Evolutionary conservation across 2,329 filamentous ascomycete genomes (phyloP).

Genomic region (Aaosphaeria arxii): DNA sequence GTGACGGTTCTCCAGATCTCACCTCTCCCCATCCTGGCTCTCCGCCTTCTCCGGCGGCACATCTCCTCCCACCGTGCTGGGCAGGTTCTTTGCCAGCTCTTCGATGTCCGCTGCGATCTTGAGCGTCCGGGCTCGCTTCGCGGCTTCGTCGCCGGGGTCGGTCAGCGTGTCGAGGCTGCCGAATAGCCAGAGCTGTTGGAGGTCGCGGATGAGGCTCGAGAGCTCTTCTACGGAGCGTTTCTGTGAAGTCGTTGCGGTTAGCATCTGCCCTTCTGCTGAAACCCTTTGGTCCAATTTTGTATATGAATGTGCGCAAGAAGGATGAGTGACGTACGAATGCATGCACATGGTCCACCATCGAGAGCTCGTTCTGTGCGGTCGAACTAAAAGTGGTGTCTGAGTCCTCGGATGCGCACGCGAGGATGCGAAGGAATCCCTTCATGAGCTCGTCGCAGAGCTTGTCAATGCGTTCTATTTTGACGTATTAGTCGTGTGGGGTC

Average conservation of each 20-base stretch:
- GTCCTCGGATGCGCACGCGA: constrained; percentile 52
- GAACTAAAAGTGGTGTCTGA: constrained; percentile 52
- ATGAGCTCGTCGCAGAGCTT: constrained; percentile 41
- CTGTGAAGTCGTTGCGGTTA: constrained; percentile 16
- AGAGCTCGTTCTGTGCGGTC: constrained; percentile 56
- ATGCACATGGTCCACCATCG: constrained; percentile 58
- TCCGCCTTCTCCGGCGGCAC: too few relatives aligned
- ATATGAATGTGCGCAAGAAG: not conserved
- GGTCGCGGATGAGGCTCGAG: constrained; percentile 56
- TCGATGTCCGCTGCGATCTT: too few relatives aligned
- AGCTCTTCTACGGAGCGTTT: constrained; percentile 62
- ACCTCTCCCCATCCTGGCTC: too few relatives aligned
- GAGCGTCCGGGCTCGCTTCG: too few relatives aligned
- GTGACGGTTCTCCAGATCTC: too few relatives aligned
- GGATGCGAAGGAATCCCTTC: constrained; percentile 55
- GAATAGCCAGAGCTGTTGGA: constrained; percentile 68
- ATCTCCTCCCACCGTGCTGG: too few relatives aligned
- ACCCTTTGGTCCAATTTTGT: not conserved
- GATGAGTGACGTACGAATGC: constrained; percentile 48
- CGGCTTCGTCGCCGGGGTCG: constrained; percentile 3
- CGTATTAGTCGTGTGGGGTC: not conserved
- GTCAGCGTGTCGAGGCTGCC: constrained; percentile 59
- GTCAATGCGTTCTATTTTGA: constrained; percentile 36
- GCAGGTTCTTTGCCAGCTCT: too few relatives aligned
- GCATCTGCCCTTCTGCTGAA: not conserved